A percentile compares a stretch with the other conserved stretches of the same genome.
Evolutionary conservation across 1,284 basidiomycete genomes (phyloP).

Genomic region (Xerocomus minutiporus): DNA sequence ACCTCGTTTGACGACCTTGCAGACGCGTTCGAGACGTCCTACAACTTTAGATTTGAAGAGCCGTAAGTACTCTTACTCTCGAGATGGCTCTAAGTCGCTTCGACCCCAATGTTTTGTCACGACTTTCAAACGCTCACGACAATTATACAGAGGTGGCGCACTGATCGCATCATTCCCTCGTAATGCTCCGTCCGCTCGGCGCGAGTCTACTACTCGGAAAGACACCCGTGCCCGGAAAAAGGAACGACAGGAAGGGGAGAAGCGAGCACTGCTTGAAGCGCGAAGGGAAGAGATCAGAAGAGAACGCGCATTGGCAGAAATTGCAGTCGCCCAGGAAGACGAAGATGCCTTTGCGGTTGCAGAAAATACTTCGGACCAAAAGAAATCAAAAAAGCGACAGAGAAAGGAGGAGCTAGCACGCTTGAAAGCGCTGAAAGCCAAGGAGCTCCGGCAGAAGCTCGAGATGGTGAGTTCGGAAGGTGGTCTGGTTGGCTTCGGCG

Average conservation of each 20-base stretch:
- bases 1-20: conserved; percentile 69
- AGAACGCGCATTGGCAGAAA: conserved; percentile 50
- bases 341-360: neutral
- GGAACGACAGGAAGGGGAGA: conserved; percentile 75
- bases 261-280: conserved; percentile 75
- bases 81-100: neutral
- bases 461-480: conserved; percentile 68
- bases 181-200: conserved; percentile 66
- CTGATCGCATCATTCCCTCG: conserved; percentile 81
- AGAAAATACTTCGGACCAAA: conserved; percentile 29
- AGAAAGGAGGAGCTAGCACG: conserved; percentile 77
- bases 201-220: conserved; percentile 76
- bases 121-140: neutral
- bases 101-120: neutral
- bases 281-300: conserved; percentile 73
- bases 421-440: conserved; percentile 79
- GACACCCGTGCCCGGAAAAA: conserved; percentile 74
- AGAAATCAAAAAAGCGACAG: conserved; percentile 29
- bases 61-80: conserved; percentile 52
- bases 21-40: conserved; percentile 76
- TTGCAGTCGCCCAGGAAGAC: conserved; percentile 12
- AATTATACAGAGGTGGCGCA: conserved; percentile 55
- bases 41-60: conserved; percentile 94
- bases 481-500: conserved; percentile 39
- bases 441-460: conserved; percentile 75